A percentile compares a stretch with the other conserved stretches of the same genome.
phyloP scores from a whole-genome alignment of 1,284 basidiomycete genomes.

The Ustilago lituana region DNA sequence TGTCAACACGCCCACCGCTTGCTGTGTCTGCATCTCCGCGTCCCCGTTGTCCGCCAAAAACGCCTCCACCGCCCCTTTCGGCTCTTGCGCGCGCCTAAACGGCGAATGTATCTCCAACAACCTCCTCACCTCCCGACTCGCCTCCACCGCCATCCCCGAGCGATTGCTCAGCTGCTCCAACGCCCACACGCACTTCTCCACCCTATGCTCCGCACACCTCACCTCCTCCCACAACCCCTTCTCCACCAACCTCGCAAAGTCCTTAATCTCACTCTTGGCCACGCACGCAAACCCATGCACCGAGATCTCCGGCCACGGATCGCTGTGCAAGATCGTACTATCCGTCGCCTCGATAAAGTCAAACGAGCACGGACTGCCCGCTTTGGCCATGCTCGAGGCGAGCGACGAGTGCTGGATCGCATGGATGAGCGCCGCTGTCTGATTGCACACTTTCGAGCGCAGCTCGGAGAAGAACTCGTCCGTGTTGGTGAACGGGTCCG shows the following conservation, averaged over 20 bases:
- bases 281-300: conserved; percentile 25
- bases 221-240: conserved; percentile 24
- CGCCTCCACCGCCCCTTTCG: background rate
- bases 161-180: conserved; percentile 38
- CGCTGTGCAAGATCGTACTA: conserved; percentile 32
- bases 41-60: background rate
- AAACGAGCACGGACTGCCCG: conserved; percentile 6
- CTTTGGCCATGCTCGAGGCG: background rate
- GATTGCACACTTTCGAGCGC: conserved; percentile 23
- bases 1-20: conserved; percentile 6
- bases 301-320: conserved; percentile 43
- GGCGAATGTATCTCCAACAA: conserved; percentile 29
- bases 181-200: conserved; percentile 44
- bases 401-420: conserved; percentile 33
- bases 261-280: conserved; percentile 38
- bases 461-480: conserved; percentile 25
- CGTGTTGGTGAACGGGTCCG: conserved; percentile 24
- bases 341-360: conserved; percentile 28
- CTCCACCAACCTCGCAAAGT: conserved; percentile 6
- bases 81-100: conserved; percentile 8
- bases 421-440: conserved; percentile 37
- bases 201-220: conserved; percentile 14
- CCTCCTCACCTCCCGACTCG: conserved; percentile 17
- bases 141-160: conserved; percentile 29
- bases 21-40: too few species aligned